Percentiles rank a stretch among this genome's conserved stretches.
These are phyloP conservation scores for Kuraishia piskuri DNA, from an alignment of 805 yeast species.

Conservation along the genomic window DNA sequence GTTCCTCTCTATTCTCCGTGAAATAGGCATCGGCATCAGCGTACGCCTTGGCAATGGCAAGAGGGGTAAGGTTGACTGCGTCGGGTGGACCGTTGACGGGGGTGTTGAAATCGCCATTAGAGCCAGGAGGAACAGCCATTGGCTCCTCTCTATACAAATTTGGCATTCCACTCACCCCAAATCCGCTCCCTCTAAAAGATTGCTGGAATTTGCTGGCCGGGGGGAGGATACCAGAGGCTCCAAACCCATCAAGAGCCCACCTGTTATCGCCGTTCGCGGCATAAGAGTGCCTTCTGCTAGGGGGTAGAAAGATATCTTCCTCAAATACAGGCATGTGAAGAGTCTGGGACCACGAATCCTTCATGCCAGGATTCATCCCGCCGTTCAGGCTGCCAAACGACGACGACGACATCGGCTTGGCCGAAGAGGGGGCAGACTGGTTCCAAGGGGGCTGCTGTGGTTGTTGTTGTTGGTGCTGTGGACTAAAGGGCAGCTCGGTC, in stretches of 20 bases:
- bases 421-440: not conserved
- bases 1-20: slow-evolving; percentile 4
- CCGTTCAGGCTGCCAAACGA: not conserved
- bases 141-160: not conserved
- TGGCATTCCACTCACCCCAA: not conserved
- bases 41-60: slow-evolving; percentile 2
- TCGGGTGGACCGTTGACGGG: not conserved
- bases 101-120: not conserved
- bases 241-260: slow-evolving; percentile 5
- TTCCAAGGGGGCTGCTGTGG: not conserved
- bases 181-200: not conserved
- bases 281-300: slow-evolving; percentile 9
- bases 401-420: not conserved
- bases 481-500: not conserved
- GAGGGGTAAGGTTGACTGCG: not conserved
- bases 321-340: not conserved
- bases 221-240: slow-evolving; percentile 1
- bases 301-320: not conserved
- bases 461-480: not conserved
- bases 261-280: slow-evolving; percentile 9
- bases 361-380: not conserved
- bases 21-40: slow-evolving; percentile 9
- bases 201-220: not conserved
- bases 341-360: not conserved
- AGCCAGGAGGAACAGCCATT: too few relatives aligned